phyloP scores from a whole-genome alignment of 768 basidiomycete species.

The Scleroderma bovista region DNA sequence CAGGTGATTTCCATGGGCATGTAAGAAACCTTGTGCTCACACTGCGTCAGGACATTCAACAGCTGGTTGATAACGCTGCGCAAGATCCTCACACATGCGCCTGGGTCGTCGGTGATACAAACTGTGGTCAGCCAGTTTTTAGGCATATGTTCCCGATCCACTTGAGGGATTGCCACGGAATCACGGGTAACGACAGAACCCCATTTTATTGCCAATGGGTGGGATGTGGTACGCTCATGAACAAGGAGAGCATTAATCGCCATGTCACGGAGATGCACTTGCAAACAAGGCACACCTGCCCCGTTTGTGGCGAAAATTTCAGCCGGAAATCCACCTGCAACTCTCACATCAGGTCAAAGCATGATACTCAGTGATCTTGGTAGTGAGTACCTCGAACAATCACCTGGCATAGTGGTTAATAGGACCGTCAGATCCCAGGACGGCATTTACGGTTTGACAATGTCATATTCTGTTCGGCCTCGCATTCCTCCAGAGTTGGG shows the following conservation, averaged over 20 bases:
- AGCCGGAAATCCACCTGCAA: constrained; percentile 21
- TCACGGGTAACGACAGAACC: constrained; percentile 12
- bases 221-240: constrained; percentile 16
- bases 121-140: constrained; percentile 8
- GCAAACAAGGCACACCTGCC: constrained; percentile 10
- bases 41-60: neutral
- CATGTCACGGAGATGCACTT: constrained; percentile 25
- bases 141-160: constrained; percentile 14
- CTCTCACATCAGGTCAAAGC: constrained; percentile 6
- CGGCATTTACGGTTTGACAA: too few species aligned
- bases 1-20: neutral
- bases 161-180: constrained; percentile 14
- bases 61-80: neutral
- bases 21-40: neutral
- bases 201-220: constrained; percentile 13
- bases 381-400: neutral
- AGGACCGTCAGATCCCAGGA: too few species aligned
- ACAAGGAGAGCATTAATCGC: constrained; percentile 22
- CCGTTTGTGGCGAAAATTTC: constrained; percentile 16
- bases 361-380: neutral
- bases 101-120: constrained; percentile 3
- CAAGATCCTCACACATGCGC: constrained; percentile 9
- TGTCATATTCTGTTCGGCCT: too few species aligned
- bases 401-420: too few species aligned
- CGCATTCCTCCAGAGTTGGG: too few species aligned